Percentiles rank a stretch among this genome's conserved stretches.
These are phyloP conservation scores for Megacollybia marginata DNA, from an alignment of 768 basidiomycete genomes.

Conservation along the genomic window DNA sequence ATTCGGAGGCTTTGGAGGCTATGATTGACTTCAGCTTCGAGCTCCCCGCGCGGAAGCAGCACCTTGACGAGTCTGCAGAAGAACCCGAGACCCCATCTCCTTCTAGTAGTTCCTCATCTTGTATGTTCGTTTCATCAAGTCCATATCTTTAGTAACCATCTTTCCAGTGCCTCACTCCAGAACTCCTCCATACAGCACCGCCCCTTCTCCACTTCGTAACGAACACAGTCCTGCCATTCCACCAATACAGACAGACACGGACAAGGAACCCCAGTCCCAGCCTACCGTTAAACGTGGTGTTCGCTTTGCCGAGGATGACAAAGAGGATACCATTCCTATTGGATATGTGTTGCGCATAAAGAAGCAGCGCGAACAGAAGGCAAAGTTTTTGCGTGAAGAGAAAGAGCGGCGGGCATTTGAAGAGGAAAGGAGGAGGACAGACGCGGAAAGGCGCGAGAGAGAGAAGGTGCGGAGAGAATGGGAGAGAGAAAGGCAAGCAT, in stretches of 20 bases:
- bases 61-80: conserved; percentile 1
- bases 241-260: conserved; percentile 7
- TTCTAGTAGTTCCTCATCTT: conserved; percentile 4
- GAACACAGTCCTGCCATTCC: conserved; percentile 20
- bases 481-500: conserved; percentile 38
- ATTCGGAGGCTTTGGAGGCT: conserved; percentile 57
- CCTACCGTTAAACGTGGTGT: conserved; percentile 46
- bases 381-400: conserved; percentile 54
- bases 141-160: neutral
- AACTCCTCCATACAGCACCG: conserved; percentile 5
- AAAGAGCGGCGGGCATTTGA: conserved; percentile 44
- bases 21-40: conserved; percentile 44
- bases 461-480: conserved; percentile 35
- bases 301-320: conserved; percentile 58
- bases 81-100: conserved; percentile 3
- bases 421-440: conserved; percentile 31
- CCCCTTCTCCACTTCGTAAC: conserved; percentile 44
- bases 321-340: conserved; percentile 63
- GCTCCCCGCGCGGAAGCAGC: neutral
- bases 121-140: no score
- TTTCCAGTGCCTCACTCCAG: neutral
- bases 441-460: conserved; percentile 36
- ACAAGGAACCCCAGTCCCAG: conserved; percentile 1
- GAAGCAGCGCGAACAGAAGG: conserved; percentile 69
- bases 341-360: conserved; percentile 64